These are phyloP conservation scores for Mycosphaerella sp. DNA, from an alignment of 2,329 filamentous ascomycete genomes.

Conservation along the genomic window DNA sequence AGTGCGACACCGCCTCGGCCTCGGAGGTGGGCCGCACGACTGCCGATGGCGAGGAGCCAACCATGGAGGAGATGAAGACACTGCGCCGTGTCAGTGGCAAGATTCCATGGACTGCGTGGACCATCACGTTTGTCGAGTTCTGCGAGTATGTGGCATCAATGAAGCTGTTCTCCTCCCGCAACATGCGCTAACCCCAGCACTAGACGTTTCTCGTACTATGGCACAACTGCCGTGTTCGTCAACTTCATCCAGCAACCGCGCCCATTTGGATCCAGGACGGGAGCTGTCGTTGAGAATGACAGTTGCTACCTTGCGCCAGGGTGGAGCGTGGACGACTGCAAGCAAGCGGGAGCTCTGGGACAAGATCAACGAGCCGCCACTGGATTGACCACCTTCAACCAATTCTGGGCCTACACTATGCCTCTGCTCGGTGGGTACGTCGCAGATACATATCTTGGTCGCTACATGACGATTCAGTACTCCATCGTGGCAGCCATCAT, in stretches of 20 bases:
- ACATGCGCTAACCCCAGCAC: background rate
- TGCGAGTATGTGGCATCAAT: conserved; percentile 32
- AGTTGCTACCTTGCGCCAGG: conserved; percentile 33
- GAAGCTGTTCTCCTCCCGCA: background rate
- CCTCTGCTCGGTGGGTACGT: conserved; percentile 43
- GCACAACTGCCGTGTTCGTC: conserved; percentile 43
- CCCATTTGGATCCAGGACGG: conserved; percentile 34
- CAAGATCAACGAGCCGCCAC: conserved; percentile 41
- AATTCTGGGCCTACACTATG: conserved; percentile 46
- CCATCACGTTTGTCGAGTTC: conserved; percentile 45
- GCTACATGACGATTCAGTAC: conserved; percentile 62
- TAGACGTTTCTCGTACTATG: conserved; percentile 40
- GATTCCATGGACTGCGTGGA: conserved; percentile 42
- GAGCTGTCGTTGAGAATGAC: conserved; percentile 34
- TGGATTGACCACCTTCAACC: conserved; percentile 42
- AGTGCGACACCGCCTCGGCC: conserved; percentile 11
- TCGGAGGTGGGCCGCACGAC: conserved; percentile 9
- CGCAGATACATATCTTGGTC: conserved; percentile 63
- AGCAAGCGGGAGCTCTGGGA: conserved; percentile 37
- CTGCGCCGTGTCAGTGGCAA: conserved; percentile 42
- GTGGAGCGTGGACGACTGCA: conserved; percentile 26
- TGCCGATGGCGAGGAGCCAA: conserved; percentile 34
- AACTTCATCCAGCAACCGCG: conserved; percentile 41
- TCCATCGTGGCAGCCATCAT: conserved; percentile 58
- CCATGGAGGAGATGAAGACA: conserved; percentile 39